Conservation (phyloP, 2,329 filamentous ascomycete species). For the Neoascochyta sp. region DNA sequence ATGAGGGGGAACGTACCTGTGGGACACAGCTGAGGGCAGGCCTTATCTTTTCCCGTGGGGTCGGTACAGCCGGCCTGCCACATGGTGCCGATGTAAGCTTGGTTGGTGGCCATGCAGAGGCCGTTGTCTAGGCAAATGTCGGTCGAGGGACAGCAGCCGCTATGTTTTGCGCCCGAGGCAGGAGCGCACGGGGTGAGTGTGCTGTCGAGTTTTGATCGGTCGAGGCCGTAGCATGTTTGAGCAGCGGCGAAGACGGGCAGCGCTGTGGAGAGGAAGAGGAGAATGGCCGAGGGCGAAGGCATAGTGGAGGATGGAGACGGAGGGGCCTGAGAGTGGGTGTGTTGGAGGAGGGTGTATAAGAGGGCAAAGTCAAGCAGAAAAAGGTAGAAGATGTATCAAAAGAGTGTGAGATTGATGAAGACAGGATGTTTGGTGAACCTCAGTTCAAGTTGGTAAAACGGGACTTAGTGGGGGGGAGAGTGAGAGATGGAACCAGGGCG, state of each 20-base stretch:
- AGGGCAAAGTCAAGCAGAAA: no score
- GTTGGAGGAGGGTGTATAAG: slow-evolving; percentile 4
- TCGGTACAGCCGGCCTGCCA: slow-evolving; percentile 38
- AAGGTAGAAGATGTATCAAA: no score
- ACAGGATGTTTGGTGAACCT: no score
- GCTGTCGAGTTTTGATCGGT: slow-evolving; percentile 26
- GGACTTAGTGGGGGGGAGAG: slow-evolving; percentile 1
- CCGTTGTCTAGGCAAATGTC: slow-evolving; percentile 35
- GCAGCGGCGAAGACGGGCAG: slow-evolving; percentile 13
- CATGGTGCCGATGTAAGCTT: slow-evolving; percentile 28
- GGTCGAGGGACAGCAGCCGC: slow-evolving; percentile 31
- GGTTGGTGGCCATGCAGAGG: slow-evolving; percentile 32
- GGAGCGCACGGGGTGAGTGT: slow-evolving; percentile 31
- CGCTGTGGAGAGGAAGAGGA: slow-evolving; percentile 13
- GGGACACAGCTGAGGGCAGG: slow-evolving; percentile 31
- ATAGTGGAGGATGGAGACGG: slow-evolving; percentile 19
- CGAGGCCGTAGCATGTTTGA: slow-evolving; percentile 30
- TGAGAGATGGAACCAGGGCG: background rate
- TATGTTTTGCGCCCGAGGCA: slow-evolving; percentile 27
- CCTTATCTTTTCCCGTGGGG: slow-evolving; percentile 24
- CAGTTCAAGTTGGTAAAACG: slow-evolving; percentile 2
- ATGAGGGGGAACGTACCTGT: slow-evolving; percentile 21
- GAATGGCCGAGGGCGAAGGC: slow-evolving; percentile 9
- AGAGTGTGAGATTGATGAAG: no score
- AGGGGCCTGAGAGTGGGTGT: no score